Conservation (phyloP, 768 basidiomycete genomes). For the Holtermannia corniformis region DNA sequence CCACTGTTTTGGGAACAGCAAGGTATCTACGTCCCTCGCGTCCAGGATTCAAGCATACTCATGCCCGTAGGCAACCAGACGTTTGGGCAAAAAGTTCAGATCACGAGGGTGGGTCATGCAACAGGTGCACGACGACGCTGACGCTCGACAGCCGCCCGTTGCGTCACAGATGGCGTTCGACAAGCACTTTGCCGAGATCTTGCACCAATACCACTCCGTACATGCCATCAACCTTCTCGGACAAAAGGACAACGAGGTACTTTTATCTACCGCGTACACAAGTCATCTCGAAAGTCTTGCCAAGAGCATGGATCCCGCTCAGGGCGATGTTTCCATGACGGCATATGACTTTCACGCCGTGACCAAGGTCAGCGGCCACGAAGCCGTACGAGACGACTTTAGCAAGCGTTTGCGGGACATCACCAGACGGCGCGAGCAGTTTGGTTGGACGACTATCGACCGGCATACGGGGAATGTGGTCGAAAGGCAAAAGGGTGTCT, state of each 20-base stretch:
- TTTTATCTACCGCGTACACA: constrained; percentile 69
- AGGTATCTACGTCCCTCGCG: constrained; percentile 43
- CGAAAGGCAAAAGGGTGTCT: constrained; percentile 82
- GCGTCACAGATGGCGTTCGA: constrained; percentile 97
- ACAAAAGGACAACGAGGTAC: constrained; percentile 82
- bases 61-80: constrained; percentile 55
- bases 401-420: constrained; percentile 42
- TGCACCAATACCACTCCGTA: constrained; percentile 71
- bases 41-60: background rate
- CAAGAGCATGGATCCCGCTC: constrained; percentile 11
- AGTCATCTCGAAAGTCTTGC: constrained; percentile 52
- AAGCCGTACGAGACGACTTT: constrained; percentile 67
- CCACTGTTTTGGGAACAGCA: constrained; percentile 99
- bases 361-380: constrained; percentile 73
- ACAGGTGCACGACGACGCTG: background rate
- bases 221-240: constrained; percentile 90
- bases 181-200: constrained; percentile 76
- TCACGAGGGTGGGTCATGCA: constrained; percentile 42
- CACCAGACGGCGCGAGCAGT: constrained; percentile 58
- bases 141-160: constrained; percentile 52
- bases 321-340: constrained; percentile 47
- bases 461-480: constrained; percentile 41
- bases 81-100: constrained; percentile 86
- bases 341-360: constrained; percentile 90
- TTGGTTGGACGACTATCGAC: constrained; percentile 58